Conservation (phyloP, 441 rosid species). For the Corymbia citriodora region DNA sequence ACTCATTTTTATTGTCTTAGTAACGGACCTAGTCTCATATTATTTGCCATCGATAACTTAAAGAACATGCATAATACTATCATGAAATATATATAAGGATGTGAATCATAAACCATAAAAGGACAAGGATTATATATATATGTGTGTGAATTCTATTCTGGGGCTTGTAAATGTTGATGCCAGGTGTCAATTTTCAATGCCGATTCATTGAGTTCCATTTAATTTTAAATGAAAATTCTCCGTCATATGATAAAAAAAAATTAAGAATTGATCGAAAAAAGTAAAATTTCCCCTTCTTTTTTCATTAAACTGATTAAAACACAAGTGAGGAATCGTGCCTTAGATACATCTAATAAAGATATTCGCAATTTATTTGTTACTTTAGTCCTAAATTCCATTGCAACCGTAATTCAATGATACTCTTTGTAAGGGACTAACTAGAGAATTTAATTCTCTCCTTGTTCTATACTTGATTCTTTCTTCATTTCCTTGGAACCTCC, state of each 20-base stretch:
- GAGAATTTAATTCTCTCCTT: neutral
- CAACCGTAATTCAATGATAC: neutral
- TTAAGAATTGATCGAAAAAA: neutral
- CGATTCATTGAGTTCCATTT: neutral
- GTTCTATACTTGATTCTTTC: neutral
- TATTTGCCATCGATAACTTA: neutral
- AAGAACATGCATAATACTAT: neutral
- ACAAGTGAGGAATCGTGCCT: accelerated
- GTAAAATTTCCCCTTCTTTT: neutral
- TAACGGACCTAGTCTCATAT: neutral
- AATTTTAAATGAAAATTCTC: neutral
- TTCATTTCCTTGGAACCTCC: neutral
- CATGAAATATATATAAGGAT: neutral
- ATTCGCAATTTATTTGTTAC: neutral
- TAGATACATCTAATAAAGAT: neutral
- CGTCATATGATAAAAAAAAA: neutral
- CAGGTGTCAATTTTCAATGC: neutral
- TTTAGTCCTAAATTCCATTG: neutral
- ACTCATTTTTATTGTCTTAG: neutral
- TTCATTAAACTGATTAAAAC: neutral
- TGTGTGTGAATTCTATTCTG: neutral
- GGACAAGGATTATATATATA: neutral
- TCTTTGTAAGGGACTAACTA: neutral
- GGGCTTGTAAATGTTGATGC: neutral
- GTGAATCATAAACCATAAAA: neutral